Evolutionary conservation across 2,329 filamentous ascomycete species (phyloP), one percentile per base, ranked within the genome.

Genomic region (Sclerotinia minor): DNA sequence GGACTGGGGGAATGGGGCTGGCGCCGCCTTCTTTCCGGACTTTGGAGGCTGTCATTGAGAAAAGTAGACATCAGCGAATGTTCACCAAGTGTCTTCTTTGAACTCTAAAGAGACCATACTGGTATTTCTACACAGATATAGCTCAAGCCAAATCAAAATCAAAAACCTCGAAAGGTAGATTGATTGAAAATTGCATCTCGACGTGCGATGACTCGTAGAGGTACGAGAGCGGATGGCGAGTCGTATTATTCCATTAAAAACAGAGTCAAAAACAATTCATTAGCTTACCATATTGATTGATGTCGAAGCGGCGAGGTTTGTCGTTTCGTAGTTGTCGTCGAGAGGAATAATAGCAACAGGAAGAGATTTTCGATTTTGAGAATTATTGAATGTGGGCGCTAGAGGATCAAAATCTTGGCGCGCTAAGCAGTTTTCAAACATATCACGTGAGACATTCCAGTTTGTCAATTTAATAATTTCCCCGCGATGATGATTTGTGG

Each of bases 21-120:
- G 86, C 79, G 95, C 95, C 84, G 92, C 90, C 88, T 97, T 98
- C 92, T 97, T 98, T 87, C 93, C 93, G 80, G 86, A 81, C 79
- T 98, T 99, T 81, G 94, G 92, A 91, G 95, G 92, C 95, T 98
- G 86, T 98, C 94, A 98, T 98, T 95, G 94, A 98, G 94, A 92
- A 96, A 94, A 95, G 91, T 96, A 92, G 89, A 92, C 85, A 92
- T 96, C 91, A 97, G 93, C 90, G 83, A 77, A 83, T 88, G 87
- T 89, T 87, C 89, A 89, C 85, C 86, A 89, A 88, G 83, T 80
- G 85, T 91, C 90, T 92, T 91, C 89, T 90, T 88, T 90, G 83
- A 91, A 90, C 92, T 96, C 92, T 96, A 96, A 84, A 89, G 92
- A 95, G 90, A 85, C 82, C 59, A 75, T 69, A 73, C 65, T 75